Base-by-base conservation (phyloP, 371 early-diverging fungal genomes). In the Fennellomyces sp. region DNA sequence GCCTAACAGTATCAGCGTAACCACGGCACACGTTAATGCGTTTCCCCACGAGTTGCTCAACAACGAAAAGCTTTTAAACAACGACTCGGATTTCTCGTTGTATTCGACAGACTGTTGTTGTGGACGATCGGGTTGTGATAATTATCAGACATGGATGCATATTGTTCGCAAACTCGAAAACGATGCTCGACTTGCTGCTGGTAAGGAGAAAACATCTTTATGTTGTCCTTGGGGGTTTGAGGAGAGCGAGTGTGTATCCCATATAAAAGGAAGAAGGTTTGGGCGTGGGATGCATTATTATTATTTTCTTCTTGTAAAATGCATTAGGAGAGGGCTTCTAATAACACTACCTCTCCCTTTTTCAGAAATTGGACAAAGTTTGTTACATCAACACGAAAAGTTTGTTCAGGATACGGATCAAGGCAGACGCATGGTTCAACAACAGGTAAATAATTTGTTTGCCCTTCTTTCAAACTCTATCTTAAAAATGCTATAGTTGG, bases 121-220 rank as follows among this genome's bases (percentile, higher is more conserved):
- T 60, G 66, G 64, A 2, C 52, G 52, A 49, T 35, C 53, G 11
- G 52, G 63, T 30, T 76, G 76, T 60, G 60, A 65, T 23, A 62
- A 41, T 23, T 41, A 70, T n/a, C 68, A 68, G 15, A 38, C 58
- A 29, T 69, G 57, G 42, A 67, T 61, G 27, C 60, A 60, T 3
- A 61, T 63, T n/a, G 56, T 76, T 12, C 68, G 61, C 29, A 72
- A 73, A 38, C 52, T 72, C 2, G 76, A 76, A 65, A 58, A 65
- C 19, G 76, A 76, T 36, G 68, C 73, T 41, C 53, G 76, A 11
- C 35, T 76, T 38, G 76, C 76, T 52, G 76, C 73, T 68, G 76
- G 76, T 76, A 70, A 64, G 30, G 17, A n/a, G n/a, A n/a, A n/a
- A n/a, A n/a, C n/a, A n/a, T n/a, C n/a, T n/a, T n/a, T n/a, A n/a